Conservation (phyloP, 2,329 filamentous ascomycete species). For the Talaromyces verruculosus region DNA sequence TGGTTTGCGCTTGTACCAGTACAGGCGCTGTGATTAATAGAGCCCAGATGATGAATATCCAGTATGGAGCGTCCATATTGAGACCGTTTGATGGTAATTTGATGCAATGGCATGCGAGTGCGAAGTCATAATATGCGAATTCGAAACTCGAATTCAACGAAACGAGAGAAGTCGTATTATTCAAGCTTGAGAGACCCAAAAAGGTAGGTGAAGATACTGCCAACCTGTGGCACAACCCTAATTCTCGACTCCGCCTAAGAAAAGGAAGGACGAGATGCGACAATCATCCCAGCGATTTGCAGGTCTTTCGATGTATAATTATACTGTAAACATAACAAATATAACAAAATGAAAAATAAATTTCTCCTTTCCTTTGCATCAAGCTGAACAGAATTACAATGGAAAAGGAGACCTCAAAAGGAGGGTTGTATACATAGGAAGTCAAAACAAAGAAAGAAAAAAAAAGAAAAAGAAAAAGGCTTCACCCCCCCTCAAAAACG, state of each 20-base stretch:
- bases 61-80: background rate
- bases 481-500: background rate
- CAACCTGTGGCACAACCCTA: background rate
- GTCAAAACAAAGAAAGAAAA: background rate
- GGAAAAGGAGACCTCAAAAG: background rate
- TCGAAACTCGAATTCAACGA: background rate
- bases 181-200: background rate
- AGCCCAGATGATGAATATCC: background rate
- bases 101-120: background rate
- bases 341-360: background rate
- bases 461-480: background rate
- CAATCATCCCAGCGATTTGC: background rate
- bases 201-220: background rate
- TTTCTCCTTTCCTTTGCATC: background rate
- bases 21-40: background rate
- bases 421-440: conserved; percentile 5
- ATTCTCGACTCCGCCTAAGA: background rate
- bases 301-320: background rate
- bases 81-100: background rate
- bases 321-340: background rate
- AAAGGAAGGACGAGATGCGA: background rate
- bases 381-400: background rate
- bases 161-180: background rate
- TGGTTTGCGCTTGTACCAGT: background rate
- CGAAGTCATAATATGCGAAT: background rate